A percentile compares a stretch with the other conserved stretches of the same genome.
These are phyloP conservation scores for Paecilomyces sp. DNA, from an alignment of 2,329 filamentous ascomycete genomes.

Conservation along the genomic window DNA sequence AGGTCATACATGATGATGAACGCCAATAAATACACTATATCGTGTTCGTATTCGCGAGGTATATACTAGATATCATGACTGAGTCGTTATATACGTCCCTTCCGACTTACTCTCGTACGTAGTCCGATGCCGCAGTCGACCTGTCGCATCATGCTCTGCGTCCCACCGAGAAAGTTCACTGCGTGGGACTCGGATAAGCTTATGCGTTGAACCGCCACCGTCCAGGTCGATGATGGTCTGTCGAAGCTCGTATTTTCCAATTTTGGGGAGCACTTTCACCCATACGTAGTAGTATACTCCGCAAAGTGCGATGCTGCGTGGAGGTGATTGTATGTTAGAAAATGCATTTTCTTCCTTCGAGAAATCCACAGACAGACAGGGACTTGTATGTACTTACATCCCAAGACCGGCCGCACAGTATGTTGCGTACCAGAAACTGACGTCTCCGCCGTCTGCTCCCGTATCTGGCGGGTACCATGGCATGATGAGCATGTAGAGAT, in stretches of 20 bases:
- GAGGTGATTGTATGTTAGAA: background rate
- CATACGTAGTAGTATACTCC: conserved; percentile 53
- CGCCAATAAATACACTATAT: too few species aligned
- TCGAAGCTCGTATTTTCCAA: conserved; percentile 48
- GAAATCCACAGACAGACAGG: background rate
- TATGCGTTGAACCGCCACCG: conserved; percentile 41
- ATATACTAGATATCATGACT: background rate
- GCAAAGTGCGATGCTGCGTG: conserved; percentile 43
- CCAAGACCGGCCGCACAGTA: conserved; percentile 59
- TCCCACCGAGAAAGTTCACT: conserved; percentile 52
- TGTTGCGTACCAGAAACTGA: conserved; percentile 68
- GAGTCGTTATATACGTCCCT: background rate
- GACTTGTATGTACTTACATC: conserved; percentile 46
- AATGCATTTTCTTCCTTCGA: background rate
- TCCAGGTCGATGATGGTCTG: conserved; percentile 49
- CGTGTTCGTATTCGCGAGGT: background rate
- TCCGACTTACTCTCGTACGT: background rate
- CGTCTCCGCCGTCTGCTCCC: conserved; percentile 55
- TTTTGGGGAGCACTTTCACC: conserved; percentile 50
- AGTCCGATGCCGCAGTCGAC: conserved; percentile 11
- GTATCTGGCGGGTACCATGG: conserved; percentile 63
- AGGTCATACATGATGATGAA: too few species aligned
- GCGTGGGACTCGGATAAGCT: conserved; percentile 49
- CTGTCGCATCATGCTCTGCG: conserved; percentile 47
- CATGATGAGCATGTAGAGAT: conserved; percentile 59